A percentile compares a stretch with the other conserved stretches of the same genome.
These are phyloP conservation scores for Melaleuca alternifolia DNA, from an alignment of 345 rosid species.

Conservation along the genomic window DNA sequence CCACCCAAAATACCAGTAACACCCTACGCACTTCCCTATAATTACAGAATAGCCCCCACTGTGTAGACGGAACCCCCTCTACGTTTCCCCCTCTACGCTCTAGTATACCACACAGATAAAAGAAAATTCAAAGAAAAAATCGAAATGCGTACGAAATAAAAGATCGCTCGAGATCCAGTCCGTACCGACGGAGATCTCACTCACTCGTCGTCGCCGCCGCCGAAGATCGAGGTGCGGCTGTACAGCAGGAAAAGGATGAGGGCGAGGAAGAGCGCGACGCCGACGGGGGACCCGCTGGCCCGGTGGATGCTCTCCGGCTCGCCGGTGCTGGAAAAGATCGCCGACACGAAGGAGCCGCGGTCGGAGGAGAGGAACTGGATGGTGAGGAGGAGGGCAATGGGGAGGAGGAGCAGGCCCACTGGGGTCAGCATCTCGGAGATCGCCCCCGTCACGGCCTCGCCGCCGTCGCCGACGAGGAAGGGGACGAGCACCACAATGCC, in stretches of 20 bases:
- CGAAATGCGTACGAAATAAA: neutral
- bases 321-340: slow-evolving; percentile 44
- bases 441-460: slow-evolving; percentile 65
- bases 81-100: neutral
- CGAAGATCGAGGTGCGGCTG: slow-evolving; percentile 66
- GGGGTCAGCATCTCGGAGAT: slow-evolving; percentile 75
- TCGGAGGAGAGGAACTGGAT: slow-evolving; percentile 88
- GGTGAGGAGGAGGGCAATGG: slow-evolving; percentile 54
- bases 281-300: slow-evolving; percentile 64
- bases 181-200: neutral
- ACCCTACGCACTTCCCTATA: neutral
- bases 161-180: neutral
- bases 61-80: neutral
- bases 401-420: slow-evolving; percentile 64
- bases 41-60: neutral
- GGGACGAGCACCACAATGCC: slow-evolving; percentile 59
- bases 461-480: slow-evolving; percentile 59
- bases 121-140: neutral
- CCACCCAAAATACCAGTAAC: neutral
- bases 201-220: slow-evolving; percentile 58
- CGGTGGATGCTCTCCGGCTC: slow-evolving; percentile 62
- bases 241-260: slow-evolving; percentile 58
- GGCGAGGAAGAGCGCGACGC: slow-evolving; percentile 58
- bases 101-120: neutral
- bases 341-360: slow-evolving; percentile 48